phyloP scores from a whole-genome alignment of 1,284 basidiomycete genomes.

The Tylopilus sp. region DNA sequence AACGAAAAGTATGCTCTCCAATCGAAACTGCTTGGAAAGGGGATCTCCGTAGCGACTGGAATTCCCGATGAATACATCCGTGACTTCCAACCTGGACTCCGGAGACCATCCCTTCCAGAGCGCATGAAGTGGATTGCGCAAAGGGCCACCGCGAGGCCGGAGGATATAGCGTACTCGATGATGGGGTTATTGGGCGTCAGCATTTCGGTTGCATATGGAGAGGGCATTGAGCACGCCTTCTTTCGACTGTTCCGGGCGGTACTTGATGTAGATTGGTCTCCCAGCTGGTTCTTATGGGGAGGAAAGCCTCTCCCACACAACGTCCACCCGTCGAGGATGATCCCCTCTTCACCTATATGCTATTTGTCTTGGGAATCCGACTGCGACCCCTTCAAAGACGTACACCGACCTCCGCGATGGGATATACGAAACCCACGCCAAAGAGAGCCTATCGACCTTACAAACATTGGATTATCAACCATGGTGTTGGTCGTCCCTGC shows the following conservation, averaged over 20 bases:
- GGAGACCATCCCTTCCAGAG: background rate
- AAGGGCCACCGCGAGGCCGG: background rate
- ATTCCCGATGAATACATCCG: background rate
- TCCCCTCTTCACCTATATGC: slow-evolving; percentile 12
- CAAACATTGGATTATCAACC: background rate
- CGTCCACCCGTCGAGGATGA: slow-evolving; percentile 3
- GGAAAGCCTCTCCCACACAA: background rate
- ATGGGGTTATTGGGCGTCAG: slow-evolving; percentile 14
- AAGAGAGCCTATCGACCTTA: background rate
- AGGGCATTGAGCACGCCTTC: slow-evolving; percentile 13
- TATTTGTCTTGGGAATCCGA: background rate
- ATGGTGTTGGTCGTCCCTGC: background rate
- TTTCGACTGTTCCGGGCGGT: slow-evolving; percentile 10
- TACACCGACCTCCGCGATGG: background rate
- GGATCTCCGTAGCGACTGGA: background rate
- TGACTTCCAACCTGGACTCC: background rate
- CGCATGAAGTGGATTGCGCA: background rate
- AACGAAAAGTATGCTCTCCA: background rate
- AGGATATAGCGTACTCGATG: slow-evolving; percentile 11
- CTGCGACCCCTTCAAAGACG: too few relatives aligned
- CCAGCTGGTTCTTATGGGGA: slow-evolving; percentile 9
- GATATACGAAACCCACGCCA: too few relatives aligned
- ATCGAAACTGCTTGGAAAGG: background rate
- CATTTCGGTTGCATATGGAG: slow-evolving; percentile 16
- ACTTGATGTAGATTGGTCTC: background rate